phyloP scores from a whole-genome alignment of 257 asterid genomes.

The Schizonepeta tenuifolia region DNA sequence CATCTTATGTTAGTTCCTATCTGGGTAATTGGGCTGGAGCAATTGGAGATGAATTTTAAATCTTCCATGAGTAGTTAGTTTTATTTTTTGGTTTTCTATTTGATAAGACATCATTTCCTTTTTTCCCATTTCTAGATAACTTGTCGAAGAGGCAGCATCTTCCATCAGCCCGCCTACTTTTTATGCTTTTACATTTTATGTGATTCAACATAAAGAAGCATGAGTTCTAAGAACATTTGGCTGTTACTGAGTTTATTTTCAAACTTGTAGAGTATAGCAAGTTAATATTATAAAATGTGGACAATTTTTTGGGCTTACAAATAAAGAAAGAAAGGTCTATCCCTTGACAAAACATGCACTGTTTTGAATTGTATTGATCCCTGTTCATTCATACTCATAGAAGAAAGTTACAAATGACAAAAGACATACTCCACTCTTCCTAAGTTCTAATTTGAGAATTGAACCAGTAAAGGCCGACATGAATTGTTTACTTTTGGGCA shows the following conservation, averaged over 20 bases:
- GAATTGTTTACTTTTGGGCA: neutral
- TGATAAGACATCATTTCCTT: conserved; percentile 2
- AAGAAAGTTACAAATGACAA: neutral
- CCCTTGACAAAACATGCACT: neutral
- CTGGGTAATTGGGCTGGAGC: neutral
- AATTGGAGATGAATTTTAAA: conserved; percentile 15
- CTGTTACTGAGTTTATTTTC: neutral
- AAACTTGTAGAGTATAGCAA: neutral
- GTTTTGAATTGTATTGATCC: neutral
- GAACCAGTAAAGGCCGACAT: neutral
- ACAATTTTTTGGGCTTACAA: conserved; percentile 1
- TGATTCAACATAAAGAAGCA: neutral
- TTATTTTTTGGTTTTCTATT: neutral
- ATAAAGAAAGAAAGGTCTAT: neutral
- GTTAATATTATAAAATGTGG: neutral
- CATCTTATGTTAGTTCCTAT: conserved; percentile 15
- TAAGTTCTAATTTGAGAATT: neutral
- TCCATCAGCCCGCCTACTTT: neutral
- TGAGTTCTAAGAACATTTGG: conserved; percentile 8
- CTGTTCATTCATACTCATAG: neutral
- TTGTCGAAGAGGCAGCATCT: conserved; percentile 1
- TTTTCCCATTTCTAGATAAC: neutral
- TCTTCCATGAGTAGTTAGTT: neutral
- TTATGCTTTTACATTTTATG: neutral
- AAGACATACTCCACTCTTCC: neutral